Base-by-base conservation (phyloP, 2,329 filamentous ascomycete genomes). In the Elsinoe batatas region DNA sequence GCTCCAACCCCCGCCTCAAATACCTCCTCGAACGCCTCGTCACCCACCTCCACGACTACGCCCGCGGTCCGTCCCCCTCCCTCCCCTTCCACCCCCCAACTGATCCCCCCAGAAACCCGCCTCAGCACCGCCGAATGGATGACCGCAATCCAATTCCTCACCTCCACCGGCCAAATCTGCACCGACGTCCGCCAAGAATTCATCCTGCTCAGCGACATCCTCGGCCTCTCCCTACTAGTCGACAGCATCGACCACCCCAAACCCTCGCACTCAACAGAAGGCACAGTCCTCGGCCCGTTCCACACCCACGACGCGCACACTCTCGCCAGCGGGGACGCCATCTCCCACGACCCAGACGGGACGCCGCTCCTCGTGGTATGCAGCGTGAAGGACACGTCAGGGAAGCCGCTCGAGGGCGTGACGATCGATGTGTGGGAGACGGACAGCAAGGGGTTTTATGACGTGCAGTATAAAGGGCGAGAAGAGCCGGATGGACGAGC, bases 391-490 rank as follows among this genome's bases (percentile, higher is more conserved):
- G 84, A 89, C 67, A 80, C 79, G 0, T 38, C 70, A 0, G 86
- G 85, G 0, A 74, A 73, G 1, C 83, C 87, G 0, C 74, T 93
- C 30, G 59, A 72, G 1, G 81, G 75, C 46, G 86, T 84, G 30
- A 87, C 83, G 66, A 79, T 91, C 59, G 87, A 93, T 68, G 84
- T 93, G 61, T 93, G 88, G 88, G 87, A 91, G 72, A 89, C 87
- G 7, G 88, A 91, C 67, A 83, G 79, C 57, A 80, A 81, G n/a
- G 88, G 88, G 8, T 81, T 84, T 64, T 93, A 93, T 67, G 88
- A 93, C 65, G 87, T 91, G 58, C 87, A 93, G 70, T 83, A 89
- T 67, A 74, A 79, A 0, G 79, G 80, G 40, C 75, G 83, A 3
- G 69, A 76, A 6, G 77, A 74, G 1, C 85, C 87, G 0, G 85